These are phyloP conservation scores for Sporothrix globosa DNA, from an alignment of 2,329 filamentous ascomycete genomes.

Conservation along the genomic window DNA sequence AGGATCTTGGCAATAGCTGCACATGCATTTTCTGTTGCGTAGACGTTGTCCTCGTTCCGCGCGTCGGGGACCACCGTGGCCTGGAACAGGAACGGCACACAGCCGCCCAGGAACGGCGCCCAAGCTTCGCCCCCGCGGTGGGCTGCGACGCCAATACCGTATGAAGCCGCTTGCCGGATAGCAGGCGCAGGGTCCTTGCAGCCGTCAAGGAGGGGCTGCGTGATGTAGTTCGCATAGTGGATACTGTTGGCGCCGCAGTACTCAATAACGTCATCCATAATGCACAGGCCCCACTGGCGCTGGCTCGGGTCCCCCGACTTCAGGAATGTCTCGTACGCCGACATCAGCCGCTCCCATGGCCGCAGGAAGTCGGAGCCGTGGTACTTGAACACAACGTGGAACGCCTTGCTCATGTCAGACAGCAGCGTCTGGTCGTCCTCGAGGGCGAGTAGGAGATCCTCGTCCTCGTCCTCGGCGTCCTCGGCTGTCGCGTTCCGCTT, in stretches of 20 bases:
- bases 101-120: slow-evolving; percentile 82
- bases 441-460: slow-evolving; percentile 86
- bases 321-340: slow-evolving; percentile 85
- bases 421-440: slow-evolving; percentile 96
- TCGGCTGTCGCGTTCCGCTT: slow-evolving; percentile 72
- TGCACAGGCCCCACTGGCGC: slow-evolving; percentile 97
- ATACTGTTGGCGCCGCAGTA: slow-evolving; percentile 91
- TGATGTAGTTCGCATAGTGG: slow-evolving; percentile 83
- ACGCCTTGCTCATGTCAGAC: slow-evolving; percentile 99
- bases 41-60: slow-evolving; percentile 88
- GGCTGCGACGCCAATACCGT: slow-evolving; percentile 92
- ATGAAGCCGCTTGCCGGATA: slow-evolving; percentile 93
- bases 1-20: slow-evolving; percentile 96
- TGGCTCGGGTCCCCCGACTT: slow-evolving; percentile 82
- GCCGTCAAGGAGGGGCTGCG: slow-evolving; percentile 82
- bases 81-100: slow-evolving; percentile 81
- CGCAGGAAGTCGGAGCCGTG: slow-evolving; percentile 83
- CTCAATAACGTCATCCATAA: slow-evolving; percentile 96
- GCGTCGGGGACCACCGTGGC: slow-evolving; percentile 80
- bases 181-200: slow-evolving; percentile 80
- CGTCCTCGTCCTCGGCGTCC: slow-evolving; percentile 83
- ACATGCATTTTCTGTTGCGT: slow-evolving; percentile 96
- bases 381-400: slow-evolving; percentile 98
- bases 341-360: slow-evolving; percentile 82
- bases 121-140: slow-evolving; percentile 87